Evolutionary conservation across 1,284 basidiomycete genomes (phyloP), one percentile per base, ranked within the genome.

Genomic region (Puccinia hordei): DNA sequence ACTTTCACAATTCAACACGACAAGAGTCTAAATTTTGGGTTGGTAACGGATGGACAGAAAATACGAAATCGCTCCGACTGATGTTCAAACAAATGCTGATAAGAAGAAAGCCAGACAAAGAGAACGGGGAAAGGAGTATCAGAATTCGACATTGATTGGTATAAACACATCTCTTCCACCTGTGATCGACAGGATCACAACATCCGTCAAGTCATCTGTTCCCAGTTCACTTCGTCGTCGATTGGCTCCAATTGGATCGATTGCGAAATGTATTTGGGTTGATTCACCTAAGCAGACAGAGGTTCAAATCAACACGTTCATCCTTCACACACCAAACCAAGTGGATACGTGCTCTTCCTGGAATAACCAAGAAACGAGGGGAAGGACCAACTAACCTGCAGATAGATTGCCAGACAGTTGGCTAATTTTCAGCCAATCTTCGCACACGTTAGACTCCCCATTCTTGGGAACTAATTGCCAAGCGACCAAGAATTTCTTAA

Each of bases 341-440:
- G 12, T 22, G 15, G 30, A 59, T 9, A 19, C 57, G 5, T 6
- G 3, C n/a, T 59, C n/a, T 30, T 33, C 5, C 33, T 59, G 8
- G 22, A 59, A 27, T 22, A 27, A 15, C 13, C 2, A 46, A 68
- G 49, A 27, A 27, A 51, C n/a, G 6, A 51, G 49, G 41, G 13
- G 17, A 66, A 15, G 4, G 24, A 46, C 19, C n/a, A 19, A 46
- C 75, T 68, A 55, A 79, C 76, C 76, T 35, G 66, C 46, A 57
- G 63, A 35, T 13, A 79, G 24, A 33, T 46, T 59, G 1, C 76
- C 76, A 12, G 65, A 69, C 1, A 71, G 33, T n/a, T 79, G 76
- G 51, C 76, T 71, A 69, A 79, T 79, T 35, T 79, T 79, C 24
- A 79, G 35, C 76, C 76, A 79, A 38, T 79, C 76, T 59, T 79